Conservation (phyloP, 768 basidiomycete genomes). For the Trametes villosa region DNA sequence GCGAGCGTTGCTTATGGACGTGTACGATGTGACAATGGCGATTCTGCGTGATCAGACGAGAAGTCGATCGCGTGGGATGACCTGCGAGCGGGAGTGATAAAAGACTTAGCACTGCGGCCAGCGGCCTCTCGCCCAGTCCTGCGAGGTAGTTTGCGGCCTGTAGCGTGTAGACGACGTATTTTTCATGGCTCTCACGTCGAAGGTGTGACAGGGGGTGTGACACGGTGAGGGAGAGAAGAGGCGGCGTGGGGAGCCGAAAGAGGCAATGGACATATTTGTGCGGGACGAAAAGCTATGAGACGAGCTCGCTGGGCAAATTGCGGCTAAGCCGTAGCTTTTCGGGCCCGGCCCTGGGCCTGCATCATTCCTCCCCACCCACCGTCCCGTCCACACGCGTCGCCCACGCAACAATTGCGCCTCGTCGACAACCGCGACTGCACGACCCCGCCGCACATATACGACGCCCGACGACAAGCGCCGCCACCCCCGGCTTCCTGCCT, state of each 20-base stretch:
- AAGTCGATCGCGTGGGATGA: slow-evolving; percentile 9
- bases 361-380: slow-evolving; percentile 23
- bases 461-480: slow-evolving; percentile 12
- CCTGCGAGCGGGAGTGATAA: background rate
- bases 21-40: slow-evolving; percentile 22
- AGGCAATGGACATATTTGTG: slow-evolving; percentile 33
- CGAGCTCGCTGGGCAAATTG: slow-evolving; percentile 30
- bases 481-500: slow-evolving; percentile 1
- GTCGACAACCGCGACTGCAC: slow-evolving; percentile 1
- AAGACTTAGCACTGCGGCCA: too few species aligned
- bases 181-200: too few species aligned
- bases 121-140: too few species aligned
- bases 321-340: slow-evolving; percentile 30
- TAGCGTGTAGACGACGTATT: too few species aligned
- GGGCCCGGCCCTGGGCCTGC: slow-evolving; percentile 25
- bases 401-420: background rate
- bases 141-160: too few species aligned
- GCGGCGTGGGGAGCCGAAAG: slow-evolving; percentile 27
- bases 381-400: slow-evolving; percentile 14
- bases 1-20: slow-evolving; percentile 15
- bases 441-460: slow-evolving; percentile 7
- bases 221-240: slow-evolving; percentile 28
- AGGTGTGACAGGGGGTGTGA: slow-evolving; percentile 30
- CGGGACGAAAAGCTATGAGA: slow-evolving; percentile 31
- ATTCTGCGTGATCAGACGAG: slow-evolving; percentile 9